Base-by-base conservation (phyloP, 257 asterid genomes). In the Fraxinus anomala region DNA sequence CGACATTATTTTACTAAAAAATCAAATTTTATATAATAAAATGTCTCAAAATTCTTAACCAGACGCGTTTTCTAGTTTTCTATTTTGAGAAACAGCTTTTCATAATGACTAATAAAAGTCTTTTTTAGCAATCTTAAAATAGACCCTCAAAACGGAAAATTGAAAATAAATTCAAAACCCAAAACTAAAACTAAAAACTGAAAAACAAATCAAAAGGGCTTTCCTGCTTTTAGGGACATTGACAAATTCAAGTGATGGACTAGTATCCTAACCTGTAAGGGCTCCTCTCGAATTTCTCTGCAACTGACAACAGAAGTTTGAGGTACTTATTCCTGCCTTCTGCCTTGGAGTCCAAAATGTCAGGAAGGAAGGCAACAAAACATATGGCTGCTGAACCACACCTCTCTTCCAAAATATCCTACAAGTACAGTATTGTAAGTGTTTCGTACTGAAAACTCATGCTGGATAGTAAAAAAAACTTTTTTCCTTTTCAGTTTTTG, bases 301-400 rank as follows among this genome's bases (percentile, higher is more conserved):
- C 97, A 75, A 88, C 96, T 39, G 97, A 89, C 79, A 91, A 80
- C 80, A 92, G 68, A 82, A 84, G 80, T 68, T 91, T 91, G 5
- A 94, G 87, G 82, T 94, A 92, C 81, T 86, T 90, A 72, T 94
- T 92, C 83, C 99, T 89, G 54, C 99, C 99, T 61, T 88, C 96
- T 2, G 99, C 98, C 80, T 88, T 94, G 74, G 99, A 88, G 87
- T 94, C 99, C 90, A 94, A 88, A 79, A 94, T 94, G 85, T 94
- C 96, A 3, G 99, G 99, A 44, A 94, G 92, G 88, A 94, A 94
- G 4, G 96, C 87, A 56, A 92, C 91, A 82, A 94, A 94, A 84
- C 99, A 94, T 78, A 94, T 89, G 67, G 96, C 95, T 26, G 97
- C 99, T 77, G 96, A 83, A 74, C 92, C 96, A 80, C 99, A 94